A percentile compares a stretch with the other conserved stretches of the same genome.
Conservation (phyloP, 1,139 yeast genomes). For the Saccharomyces hybrid region DNA sequence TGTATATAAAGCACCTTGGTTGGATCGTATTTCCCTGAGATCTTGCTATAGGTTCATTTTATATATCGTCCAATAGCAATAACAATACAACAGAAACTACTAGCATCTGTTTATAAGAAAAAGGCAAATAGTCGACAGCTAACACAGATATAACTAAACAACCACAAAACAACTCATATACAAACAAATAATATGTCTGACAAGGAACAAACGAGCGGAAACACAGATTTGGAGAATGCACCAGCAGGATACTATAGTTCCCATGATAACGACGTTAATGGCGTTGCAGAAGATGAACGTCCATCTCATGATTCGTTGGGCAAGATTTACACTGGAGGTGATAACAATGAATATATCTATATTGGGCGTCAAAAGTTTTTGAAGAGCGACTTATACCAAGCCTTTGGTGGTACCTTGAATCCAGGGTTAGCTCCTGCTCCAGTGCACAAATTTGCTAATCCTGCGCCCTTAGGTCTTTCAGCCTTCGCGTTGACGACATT, state of each 20-base stretch:
- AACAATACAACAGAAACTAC: neutral
- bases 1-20: neutral
- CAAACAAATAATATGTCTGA: slow-evolving; percentile 9
- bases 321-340: slow-evolving; percentile 28
- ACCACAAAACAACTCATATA: neutral
- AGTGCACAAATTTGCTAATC: slow-evolving; percentile 69
- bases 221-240: slow-evolving; percentile 11
- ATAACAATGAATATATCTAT: slow-evolving; percentile 45
- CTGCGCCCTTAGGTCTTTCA: slow-evolving; percentile 79
- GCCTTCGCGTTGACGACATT: slow-evolving; percentile 84
- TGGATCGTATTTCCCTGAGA: neutral
- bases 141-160: slow-evolving; percentile 1
- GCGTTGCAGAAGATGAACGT: slow-evolving; percentile 2
- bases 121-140: neutral
- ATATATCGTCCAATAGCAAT: neutral
- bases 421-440: slow-evolving; percentile 48
- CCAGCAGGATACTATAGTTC: slow-evolving; percentile 2
- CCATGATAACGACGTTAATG: slow-evolving; percentile 3
- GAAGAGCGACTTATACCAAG: slow-evolving; percentile 43
- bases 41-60: neutral
- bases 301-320: slow-evolving; percentile 18
- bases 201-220: slow-evolving; percentile 11
- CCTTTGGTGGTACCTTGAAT: slow-evolving; percentile 53
- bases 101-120: neutral
- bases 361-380: slow-evolving; percentile 56